Conservation (phyloP, 225 moss, liverwort and hornwort species). For the Ulota crispa region DNA sequence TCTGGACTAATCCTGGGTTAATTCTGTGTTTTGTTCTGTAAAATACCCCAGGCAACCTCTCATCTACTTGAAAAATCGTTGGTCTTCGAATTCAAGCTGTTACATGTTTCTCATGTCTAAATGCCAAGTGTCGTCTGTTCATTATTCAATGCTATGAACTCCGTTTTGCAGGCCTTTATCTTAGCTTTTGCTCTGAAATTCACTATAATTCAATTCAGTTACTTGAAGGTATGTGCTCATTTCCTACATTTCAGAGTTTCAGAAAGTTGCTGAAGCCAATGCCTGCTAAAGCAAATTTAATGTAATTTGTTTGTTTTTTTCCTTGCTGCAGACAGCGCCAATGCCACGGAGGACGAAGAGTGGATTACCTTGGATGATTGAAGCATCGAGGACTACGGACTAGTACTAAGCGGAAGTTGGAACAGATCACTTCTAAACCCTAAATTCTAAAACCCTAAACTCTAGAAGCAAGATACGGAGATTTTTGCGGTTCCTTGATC, state of each 20-base stretch:
- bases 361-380: conserved; percentile 20
- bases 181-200: conserved; percentile 94
- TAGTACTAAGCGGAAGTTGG: not conserved
- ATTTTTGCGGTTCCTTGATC: not conserved
- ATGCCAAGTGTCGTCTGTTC: not conserved
- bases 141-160: not conserved
- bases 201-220: conserved; percentile 87
- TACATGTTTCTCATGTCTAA: not conserved
- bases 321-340: not conserved
- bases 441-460: too few species aligned
- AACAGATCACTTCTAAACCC: not conserved
- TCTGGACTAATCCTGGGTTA: not conserved
- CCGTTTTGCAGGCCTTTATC: conserved; percentile 63
- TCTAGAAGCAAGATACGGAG: not conserved
- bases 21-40: not conserved
- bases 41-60: not conserved
- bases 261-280: not conserved
- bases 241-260: not conserved
- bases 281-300: not conserved
- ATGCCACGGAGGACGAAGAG: conserved; percentile 25
- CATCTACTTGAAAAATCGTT: not conserved
- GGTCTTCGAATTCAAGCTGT: conserved; percentile 4
- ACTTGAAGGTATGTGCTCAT: conserved; percentile 52
- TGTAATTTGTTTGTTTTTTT: not conserved
- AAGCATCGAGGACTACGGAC: not conserved